These are phyloP conservation scores for Botryotinia narcissicola DNA, from an alignment of 2,329 filamentous ascomycete species.

Conservation along the genomic window DNA sequence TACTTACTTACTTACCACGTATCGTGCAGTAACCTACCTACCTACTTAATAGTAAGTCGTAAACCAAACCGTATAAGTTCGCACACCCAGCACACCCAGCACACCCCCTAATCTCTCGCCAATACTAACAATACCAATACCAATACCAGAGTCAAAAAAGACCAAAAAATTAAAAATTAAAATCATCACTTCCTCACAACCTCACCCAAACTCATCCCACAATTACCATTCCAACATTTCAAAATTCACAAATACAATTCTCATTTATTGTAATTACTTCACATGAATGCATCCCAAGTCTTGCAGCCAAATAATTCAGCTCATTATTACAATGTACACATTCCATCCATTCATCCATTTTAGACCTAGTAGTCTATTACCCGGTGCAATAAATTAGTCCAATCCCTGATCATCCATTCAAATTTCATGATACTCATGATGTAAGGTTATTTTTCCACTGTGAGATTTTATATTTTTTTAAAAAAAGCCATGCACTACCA, in stretches of 20 bases:
- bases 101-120: too few species aligned
- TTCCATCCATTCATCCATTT: not conserved
- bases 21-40: too few species aligned
- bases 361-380: not conserved
- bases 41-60: too few species aligned
- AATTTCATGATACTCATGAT: not conserved
- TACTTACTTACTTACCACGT: too few species aligned
- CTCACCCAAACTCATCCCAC: too few species aligned
- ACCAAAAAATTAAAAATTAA: too few species aligned
- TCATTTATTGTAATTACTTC: not conserved
- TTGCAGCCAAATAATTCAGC: not conserved
- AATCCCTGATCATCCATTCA: conserved; percentile 5
- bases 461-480: too few species aligned
- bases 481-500: not conserved
- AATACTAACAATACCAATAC: too few species aligned
- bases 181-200: not conserved
- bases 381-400: not conserved
- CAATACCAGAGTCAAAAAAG: not conserved
- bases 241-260: not conserved
- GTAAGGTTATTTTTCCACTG: not conserved
- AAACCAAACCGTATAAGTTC: too few species aligned
- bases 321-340: not conserved
- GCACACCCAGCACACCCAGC: not conserved
- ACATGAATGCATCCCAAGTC: not conserved
- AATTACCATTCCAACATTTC: not conserved